phyloP scores from a whole-genome alignment of 2,329 filamentous ascomycete genomes.

The Cephalotrichum gorgonifer region DNA sequence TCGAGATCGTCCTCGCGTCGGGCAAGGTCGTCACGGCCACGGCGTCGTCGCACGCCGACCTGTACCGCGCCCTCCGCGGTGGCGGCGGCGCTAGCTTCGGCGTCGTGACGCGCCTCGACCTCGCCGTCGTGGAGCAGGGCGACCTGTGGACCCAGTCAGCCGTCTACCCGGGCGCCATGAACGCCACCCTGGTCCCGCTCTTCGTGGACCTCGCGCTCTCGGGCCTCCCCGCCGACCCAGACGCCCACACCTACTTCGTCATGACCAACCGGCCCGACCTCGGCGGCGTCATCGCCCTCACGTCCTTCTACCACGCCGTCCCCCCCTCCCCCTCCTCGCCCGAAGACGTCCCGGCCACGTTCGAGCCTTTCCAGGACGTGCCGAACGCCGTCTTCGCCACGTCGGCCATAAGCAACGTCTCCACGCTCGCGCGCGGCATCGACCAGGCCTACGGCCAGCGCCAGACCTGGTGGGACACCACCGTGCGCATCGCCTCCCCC shows the following conservation, averaged over 20 bases:
- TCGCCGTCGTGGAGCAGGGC: conserved; percentile 24
- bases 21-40: conserved; percentile 33
- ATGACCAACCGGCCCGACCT: conserved; percentile 19
- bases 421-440: background rate
- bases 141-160: conserved; percentile 21
- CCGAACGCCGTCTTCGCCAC: background rate
- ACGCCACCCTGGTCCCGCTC: conserved; percentile 1
- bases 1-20: conserved; percentile 32
- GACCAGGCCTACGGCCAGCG: conserved; percentile 11
- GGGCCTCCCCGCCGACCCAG: conserved; percentile 4
- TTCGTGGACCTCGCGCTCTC: conserved; percentile 12
- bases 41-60: conserved; percentile 30
- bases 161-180: background rate
- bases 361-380: background rate
- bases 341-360: background rate
- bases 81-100: conserved; percentile 47
- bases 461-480: conserved; percentile 12
- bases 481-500: conserved; percentile 9
- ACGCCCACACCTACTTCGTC: conserved; percentile 10
- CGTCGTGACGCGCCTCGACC: conserved; percentile 39
- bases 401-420: background rate
- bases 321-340: background rate
- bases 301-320: conserved; percentile 4
- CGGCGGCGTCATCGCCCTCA: conserved; percentile 15
- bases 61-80: conserved; percentile 47